These are phyloP conservation scores for Endotrypanum monterogeii DNA, from an alignment of 208 protist species.

Conservation along the genomic window DNA sequence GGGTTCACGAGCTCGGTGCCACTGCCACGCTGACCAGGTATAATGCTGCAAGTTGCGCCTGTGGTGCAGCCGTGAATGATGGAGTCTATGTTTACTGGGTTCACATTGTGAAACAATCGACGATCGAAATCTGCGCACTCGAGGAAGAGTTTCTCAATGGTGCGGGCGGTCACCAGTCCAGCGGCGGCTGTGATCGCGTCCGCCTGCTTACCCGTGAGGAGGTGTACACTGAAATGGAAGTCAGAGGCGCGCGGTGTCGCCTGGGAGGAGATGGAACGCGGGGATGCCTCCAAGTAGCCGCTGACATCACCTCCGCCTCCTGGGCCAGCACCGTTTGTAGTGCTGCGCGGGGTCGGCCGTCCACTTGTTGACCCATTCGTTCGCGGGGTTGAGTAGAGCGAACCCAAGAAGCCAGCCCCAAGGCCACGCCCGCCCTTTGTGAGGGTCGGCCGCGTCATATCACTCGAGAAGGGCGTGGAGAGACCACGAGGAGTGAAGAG, in stretches of 20 bases:
- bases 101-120: constrained; percentile 52
- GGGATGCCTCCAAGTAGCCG: background rate
- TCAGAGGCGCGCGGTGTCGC: constrained; percentile 18
- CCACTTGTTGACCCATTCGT: constrained; percentile 27
- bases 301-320: background rate
- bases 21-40: background rate
- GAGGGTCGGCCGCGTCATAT: constrained; percentile 33
- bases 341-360: constrained; percentile 22
- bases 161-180: constrained; percentile 19
- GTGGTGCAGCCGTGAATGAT: constrained; percentile 16
- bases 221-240: constrained; percentile 73
- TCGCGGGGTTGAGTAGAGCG: constrained; percentile 18
- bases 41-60: background rate
- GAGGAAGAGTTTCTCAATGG: constrained; percentile 29
- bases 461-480: constrained; percentile 39
- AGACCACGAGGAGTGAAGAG: constrained; percentile 77
- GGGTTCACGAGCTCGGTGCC: background rate
- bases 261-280: constrained; percentile 12
- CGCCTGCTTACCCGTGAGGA: constrained; percentile 61
- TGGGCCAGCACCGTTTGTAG: background rate
- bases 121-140: constrained; percentile 44
- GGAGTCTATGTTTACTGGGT: constrained; percentile 8
- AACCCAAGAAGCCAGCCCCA: background rate
- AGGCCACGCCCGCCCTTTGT: constrained; percentile 5
- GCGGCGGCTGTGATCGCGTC: constrained; percentile 54